phyloP scores from a whole-genome alignment of 306 rosid species.

The Canavalia gladiata region DNA sequence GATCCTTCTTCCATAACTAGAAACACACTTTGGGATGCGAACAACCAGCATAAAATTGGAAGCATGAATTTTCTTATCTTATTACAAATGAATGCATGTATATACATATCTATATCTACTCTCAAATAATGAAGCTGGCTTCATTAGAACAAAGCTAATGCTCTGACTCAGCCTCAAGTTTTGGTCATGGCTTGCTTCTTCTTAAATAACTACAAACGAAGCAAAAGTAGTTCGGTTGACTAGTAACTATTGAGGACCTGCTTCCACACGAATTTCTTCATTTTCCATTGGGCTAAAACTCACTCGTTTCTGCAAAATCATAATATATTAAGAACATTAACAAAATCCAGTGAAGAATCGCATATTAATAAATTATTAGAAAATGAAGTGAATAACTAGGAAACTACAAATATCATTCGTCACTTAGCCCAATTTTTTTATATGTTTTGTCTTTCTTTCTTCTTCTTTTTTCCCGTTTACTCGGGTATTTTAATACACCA shows the following conservation, averaged over 20 bases:
- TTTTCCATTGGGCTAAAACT: constrained; percentile 65
- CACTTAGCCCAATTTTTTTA: neutral
- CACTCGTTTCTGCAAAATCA: constrained; percentile 70
- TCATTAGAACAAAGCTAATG: neutral
- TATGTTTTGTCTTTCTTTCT: neutral
- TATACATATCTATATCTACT: neutral
- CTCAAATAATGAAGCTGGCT: neutral
- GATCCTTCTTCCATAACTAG: no score
- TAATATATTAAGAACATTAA: neutral
- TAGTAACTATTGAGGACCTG: constrained; percentile 22
- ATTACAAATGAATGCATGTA: neutral
- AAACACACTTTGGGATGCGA: no score
- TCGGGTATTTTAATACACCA: neutral
- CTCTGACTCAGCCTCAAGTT: neutral
- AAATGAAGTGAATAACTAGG: neutral
- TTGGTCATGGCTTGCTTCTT: constrained; percentile 10
- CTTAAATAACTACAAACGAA: constrained; percentile 5
- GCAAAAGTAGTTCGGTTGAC: neutral
- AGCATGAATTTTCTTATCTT: no score
- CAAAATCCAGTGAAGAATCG: neutral
- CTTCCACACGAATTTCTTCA: constrained; percentile 56
- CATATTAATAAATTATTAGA: neutral
- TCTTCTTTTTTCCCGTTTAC: neutral
- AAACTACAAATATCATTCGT: constrained; percentile 21
- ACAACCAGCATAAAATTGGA: no score